These are phyloP conservation scores for Geoglossum glabrum DNA, from an alignment of 495 filamentous ascomycete species.

Conservation along the genomic window DNA sequence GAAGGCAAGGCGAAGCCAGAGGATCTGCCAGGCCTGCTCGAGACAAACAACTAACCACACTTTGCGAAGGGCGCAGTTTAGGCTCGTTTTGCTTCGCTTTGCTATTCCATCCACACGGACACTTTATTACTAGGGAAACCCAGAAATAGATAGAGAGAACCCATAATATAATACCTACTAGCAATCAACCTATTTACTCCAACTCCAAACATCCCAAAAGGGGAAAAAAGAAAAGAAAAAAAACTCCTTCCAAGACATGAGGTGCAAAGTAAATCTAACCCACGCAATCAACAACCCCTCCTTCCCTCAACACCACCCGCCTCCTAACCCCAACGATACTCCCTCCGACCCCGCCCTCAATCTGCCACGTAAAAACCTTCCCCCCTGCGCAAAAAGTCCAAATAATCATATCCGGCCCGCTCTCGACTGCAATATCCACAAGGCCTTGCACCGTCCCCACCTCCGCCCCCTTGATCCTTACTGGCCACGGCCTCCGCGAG, in stretches of 20 bases:
- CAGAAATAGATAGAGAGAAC: not conserved
- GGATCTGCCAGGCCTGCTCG: slow-evolving; percentile 20
- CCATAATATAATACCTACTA: not conserved
- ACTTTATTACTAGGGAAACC: not conserved
- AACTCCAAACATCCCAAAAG: not conserved
- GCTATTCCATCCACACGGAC: no score
- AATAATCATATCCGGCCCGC: not conserved
- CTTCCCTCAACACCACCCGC: not conserved
- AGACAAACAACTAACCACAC: not conserved
- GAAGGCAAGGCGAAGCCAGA: slow-evolving; percentile 23
- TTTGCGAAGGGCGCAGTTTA: not conserved
- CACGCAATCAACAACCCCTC: not conserved
- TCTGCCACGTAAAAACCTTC: not conserved
- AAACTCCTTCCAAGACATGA: no score
- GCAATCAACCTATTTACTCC: not conserved
- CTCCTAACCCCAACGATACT: not conserved
- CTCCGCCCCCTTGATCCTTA: not conserved
- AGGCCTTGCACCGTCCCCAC: not conserved
- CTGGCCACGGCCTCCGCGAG: not conserved
- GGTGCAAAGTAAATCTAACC: not conserved
- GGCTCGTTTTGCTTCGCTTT: no score
- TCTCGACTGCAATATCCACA: not conserved
- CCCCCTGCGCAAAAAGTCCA: not conserved
- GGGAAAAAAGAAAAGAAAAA: no score
- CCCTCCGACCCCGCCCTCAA: not conserved